phyloP scores from a whole-genome alignment of 352 stramenopile genomes.

The Phytophthora quininea region DNA sequence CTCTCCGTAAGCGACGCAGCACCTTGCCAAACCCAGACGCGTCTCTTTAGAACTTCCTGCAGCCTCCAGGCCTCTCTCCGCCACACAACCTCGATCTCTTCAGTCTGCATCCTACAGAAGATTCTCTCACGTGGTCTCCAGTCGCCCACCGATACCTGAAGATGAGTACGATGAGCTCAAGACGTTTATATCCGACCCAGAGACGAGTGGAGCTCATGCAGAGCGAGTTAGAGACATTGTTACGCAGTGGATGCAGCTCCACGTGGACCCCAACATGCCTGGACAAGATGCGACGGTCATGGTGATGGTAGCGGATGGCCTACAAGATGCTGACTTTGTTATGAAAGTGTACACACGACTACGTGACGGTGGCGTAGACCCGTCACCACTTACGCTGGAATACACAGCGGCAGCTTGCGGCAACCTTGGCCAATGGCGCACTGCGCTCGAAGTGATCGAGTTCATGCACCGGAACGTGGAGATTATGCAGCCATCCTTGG shows the following conservation, averaged over 20 bases:
- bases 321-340: slow-evolving; percentile 60
- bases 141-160: slow-evolving; percentile 26
- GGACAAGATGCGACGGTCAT: slow-evolving; percentile 80
- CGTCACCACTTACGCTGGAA: slow-evolving; percentile 76
- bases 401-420: slow-evolving; percentile 66
- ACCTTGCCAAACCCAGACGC: slow-evolving; percentile 1
- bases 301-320: slow-evolving; percentile 75
- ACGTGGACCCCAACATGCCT: slow-evolving; percentile 70
- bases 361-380: slow-evolving; percentile 55
- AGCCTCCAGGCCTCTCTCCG: slow-evolving; percentile 12
- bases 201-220: slow-evolving; percentile 35
- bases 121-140: slow-evolving; percentile 22
- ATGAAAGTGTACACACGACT: slow-evolving; percentile 66
- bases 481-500: slow-evolving; percentile 68
- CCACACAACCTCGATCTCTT: slow-evolving; percentile 3
- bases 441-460: slow-evolving; percentile 64
- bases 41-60: slow-evolving; percentile 7
- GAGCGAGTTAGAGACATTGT: slow-evolving; percentile 55
- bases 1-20: neutral
- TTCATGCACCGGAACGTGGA: slow-evolving; percentile 74
- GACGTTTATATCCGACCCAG: slow-evolving; percentile 56
- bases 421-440: slow-evolving; percentile 54
- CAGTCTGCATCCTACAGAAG: slow-evolving; percentile 10
- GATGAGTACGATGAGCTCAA: slow-evolving; percentile 74
- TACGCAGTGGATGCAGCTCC: slow-evolving; percentile 49